Conservation (phyloP, 306 rosid species). For the Ormosia emarginata region DNA sequence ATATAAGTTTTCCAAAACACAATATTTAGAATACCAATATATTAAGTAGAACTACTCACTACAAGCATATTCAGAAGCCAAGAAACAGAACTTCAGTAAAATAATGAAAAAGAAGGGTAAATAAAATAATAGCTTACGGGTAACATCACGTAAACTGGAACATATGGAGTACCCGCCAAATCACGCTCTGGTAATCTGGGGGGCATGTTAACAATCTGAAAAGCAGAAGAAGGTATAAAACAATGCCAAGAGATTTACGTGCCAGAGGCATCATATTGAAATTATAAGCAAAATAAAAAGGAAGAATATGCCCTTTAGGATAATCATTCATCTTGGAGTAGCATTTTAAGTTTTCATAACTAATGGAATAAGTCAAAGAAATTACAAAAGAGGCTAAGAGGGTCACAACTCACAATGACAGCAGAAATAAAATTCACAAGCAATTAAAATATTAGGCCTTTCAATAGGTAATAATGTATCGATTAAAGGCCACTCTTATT, state of each 20-base stretch:
- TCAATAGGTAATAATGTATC: neutral
- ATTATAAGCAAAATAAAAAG: conserved; percentile 10
- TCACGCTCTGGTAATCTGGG: conserved; percentile 66
- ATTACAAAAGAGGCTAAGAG: neutral
- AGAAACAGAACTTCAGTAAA: neutral
- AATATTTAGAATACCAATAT: neutral
- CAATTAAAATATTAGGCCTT: neutral
- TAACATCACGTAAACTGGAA: conserved; percentile 92
- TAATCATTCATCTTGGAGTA: neutral
- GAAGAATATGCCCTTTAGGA: neutral
- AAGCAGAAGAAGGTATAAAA: conserved; percentile 13
- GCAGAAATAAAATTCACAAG: conserved; percentile 5
- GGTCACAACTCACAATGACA: neutral
- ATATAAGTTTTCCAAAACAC: neutral
- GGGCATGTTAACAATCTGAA: conserved; percentile 58
- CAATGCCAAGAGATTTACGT: conserved; percentile 2
- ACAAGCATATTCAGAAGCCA: conserved; percentile 18
- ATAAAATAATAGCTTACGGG: conserved; percentile 55
- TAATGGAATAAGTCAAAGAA: neutral
- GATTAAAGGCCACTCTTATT: neutral
- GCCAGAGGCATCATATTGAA: conserved; percentile 16
- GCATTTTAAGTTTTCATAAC: conserved; percentile 8
- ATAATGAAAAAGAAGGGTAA: conserved; percentile 2
- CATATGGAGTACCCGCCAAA: conserved; percentile 66
- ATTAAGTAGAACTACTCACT: conserved; percentile 2